Conservation (phyloP, 129 eudicot genomes). For the Saposhnikovia divaricata region DNA sequence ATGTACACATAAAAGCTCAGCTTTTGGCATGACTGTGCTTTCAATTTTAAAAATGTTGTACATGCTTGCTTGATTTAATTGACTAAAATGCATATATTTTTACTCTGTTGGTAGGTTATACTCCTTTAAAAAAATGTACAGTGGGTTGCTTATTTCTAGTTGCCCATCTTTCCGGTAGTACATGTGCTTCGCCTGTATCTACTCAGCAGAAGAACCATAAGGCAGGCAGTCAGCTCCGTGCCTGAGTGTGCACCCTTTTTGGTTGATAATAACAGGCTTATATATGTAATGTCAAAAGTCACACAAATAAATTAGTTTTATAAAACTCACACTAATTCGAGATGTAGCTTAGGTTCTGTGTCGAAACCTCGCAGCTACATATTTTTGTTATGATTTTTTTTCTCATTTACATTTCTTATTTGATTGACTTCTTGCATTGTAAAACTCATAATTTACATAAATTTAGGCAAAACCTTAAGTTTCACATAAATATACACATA, state of each 20-base stretch:
- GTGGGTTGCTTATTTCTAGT: no score
- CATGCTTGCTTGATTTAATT: no score
- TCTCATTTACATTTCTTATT: neutral
- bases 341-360: neutral
- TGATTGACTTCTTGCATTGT: neutral
- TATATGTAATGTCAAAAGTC: no score
- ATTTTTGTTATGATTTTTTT: no score
- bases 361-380: no score
- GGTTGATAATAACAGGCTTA: no score
- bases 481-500: neutral
- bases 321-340: neutral
- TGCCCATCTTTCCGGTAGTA: no score
- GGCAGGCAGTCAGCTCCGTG: neutral
- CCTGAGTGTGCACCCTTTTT: neutral
- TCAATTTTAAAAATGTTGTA: no score
- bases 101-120: no score
- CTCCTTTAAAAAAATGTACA: no score
- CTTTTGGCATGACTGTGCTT: neutral
- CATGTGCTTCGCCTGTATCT: neutral
- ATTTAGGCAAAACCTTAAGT: neutral
- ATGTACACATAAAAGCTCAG: neutral
- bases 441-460: neutral
- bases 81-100: no score
- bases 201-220: neutral
- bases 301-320: neutral